Conservation (phyloP, 495 filamentous ascomycete species). For the Lentithecium fluviatile region DNA sequence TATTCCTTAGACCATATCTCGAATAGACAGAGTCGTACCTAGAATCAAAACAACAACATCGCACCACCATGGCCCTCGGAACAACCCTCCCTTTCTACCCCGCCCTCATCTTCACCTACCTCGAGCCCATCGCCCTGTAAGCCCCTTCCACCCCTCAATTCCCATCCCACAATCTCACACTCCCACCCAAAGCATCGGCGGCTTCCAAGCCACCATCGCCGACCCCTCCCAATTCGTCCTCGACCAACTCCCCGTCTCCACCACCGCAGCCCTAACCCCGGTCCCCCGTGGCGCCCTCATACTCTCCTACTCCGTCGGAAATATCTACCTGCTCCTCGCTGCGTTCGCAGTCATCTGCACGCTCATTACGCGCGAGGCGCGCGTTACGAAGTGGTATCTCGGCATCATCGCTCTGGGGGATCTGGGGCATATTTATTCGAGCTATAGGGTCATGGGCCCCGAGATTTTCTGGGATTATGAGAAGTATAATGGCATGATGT, state of each 20-base stretch:
- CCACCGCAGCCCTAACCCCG: conserved; percentile 7
- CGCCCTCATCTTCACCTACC: conserved; percentile 26
- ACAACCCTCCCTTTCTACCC: conserved; percentile 25
- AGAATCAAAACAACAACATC: neutral
- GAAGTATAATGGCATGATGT: conserved; percentile 24
- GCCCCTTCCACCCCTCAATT: neutral
- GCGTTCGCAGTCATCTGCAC: conserved; percentile 20
- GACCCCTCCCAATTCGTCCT: conserved; percentile 13
- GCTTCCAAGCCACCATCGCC: conserved; percentile 7
- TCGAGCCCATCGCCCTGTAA: conserved; percentile 27
- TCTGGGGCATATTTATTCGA: conserved; percentile 25
- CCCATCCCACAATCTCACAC: neutral
- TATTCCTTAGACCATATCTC: too few relatives aligned
- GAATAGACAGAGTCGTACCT: too few relatives aligned
- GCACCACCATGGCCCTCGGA: conserved; percentile 26
- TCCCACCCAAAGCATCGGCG: conserved; percentile 10
- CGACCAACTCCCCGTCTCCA: conserved; percentile 10
- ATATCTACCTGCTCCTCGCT: conserved; percentile 26
- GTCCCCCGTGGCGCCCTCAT: neutral
- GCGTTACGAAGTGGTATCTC: conserved; percentile 24
- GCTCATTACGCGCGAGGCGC: conserved; percentile 18
- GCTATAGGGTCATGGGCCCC: conserved; percentile 17
- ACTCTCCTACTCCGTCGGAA: conserved; percentile 21
- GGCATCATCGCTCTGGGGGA: conserved; percentile 18
- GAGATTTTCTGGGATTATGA: conserved; percentile 16